Base-by-base conservation (phyloP, 129 eudicot species). In the Chrysanthemum makinoi region DNA sequence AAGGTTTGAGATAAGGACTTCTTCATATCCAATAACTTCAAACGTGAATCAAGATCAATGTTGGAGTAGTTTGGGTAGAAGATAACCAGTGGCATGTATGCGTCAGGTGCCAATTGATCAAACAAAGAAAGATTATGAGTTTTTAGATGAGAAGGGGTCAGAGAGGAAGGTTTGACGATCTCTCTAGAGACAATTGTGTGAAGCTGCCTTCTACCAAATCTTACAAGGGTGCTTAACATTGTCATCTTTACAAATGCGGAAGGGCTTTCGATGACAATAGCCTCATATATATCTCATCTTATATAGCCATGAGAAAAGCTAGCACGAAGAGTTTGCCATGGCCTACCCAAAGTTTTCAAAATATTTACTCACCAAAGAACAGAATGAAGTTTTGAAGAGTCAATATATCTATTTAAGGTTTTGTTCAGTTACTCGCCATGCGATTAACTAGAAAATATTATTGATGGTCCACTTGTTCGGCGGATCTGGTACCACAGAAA, bases 1-100 rank as follows among this genome's bases (percentile, higher is more conserved):
- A 78, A 48, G 14, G 74, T 78, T 55, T 47, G 68, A 3, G 77
- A 78, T 47, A 78, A 78, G 6, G 82, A 78, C 10, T 49, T 54
- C 26, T 72, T 78, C 16, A 78, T 46, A 5, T 49, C 50, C 52
- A 28, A 1, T 3, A 51, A 13, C 57, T 35, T 57, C 10, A 10
- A 18, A n/a, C 57, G 67, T 11, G 60, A 13, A 16, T 49, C 28
- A 11, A 2, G 54, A 57, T 26, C 20, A 66, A 5, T 10, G 19
- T 4, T 30, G 6, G 6, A 30, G 35, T 30, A 30, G 35, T 43
- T 58, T 1, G 70, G 82, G 51, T 72, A 79, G 74, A 79, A 79
- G 12, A 17, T 52, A 24, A 79, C 68, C 24, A 50, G 16, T 2
- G 82, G 82, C 0, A 20, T 0, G 8, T 28, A 72, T 30, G 44